A percentile compares a stretch with the other conserved stretches of the same genome.
Evolutionary conservation across 202 grass and related monocot species (phyloP).

Genomic region (Schoenoplectus triqueter): DNA sequence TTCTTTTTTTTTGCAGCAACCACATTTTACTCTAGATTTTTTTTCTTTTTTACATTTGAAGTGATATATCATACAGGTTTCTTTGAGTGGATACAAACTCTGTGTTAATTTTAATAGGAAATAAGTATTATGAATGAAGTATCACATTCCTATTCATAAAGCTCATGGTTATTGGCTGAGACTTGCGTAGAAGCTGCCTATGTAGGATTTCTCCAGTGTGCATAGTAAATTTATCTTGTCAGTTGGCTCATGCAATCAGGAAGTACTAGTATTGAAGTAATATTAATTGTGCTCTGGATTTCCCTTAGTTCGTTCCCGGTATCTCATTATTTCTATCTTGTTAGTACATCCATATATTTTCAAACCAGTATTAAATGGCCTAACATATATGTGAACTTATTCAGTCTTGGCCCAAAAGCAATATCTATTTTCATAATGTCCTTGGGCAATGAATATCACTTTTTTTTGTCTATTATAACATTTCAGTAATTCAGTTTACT

Average conservation of each 20-base stretch:
- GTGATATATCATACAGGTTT: background rate
- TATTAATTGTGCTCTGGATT: background rate
- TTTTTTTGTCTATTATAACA: background rate
- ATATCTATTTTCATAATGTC: background rate
- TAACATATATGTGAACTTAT: background rate
- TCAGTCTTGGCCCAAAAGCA: background rate
- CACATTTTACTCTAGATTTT: background rate
- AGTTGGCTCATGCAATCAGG: background rate
- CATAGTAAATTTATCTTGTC: background rate
- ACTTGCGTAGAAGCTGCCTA: background rate
- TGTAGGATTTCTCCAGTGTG: background rate
- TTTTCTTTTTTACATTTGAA: background rate
- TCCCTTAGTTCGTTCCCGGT: background rate
- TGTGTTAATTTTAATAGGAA: background rate
- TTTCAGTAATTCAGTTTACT: background rate
- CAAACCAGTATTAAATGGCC: background rate
- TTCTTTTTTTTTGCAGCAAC: background rate
- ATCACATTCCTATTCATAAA: background rate
- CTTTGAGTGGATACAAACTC: background rate
- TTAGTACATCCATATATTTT: background rate
- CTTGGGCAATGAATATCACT: background rate
- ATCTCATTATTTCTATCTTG: background rate
- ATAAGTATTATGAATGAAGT: background rate
- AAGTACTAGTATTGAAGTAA: background rate
- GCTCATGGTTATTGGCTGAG: conserved; percentile 1